Conservation (phyloP, 1,284 basidiomycete species). For the Cerrena zonata region DNA sequence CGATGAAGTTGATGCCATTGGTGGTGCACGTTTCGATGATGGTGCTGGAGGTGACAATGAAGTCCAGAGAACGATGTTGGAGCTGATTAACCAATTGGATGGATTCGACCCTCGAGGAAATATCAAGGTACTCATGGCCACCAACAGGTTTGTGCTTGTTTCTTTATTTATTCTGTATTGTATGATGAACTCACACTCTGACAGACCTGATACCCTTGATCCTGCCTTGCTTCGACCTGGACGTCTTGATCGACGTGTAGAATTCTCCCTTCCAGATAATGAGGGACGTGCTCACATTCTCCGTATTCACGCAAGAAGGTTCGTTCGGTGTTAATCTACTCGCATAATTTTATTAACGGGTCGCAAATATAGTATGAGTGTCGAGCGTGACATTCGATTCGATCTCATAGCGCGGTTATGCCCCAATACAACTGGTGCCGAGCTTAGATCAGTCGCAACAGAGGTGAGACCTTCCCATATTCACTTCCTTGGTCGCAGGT, state of each 20-base stretch:
- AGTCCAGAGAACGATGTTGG: constrained; percentile 99
- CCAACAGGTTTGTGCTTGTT: constrained; percentile 84
- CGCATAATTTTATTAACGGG: too few relatives aligned
- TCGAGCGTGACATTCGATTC: constrained; percentile 94
- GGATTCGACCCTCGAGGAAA: constrained; percentile 98
- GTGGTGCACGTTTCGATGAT: constrained; percentile 98
- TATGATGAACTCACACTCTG: constrained; percentile 7
- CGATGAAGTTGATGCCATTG: constrained; percentile 96
- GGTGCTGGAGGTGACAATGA: constrained; percentile 99
- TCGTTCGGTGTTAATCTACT: too few relatives aligned
- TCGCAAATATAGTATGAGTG: constrained; percentile 76
- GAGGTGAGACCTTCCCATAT: constrained; percentile 52
- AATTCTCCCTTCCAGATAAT: constrained; percentile 92
- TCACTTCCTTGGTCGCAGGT: background rate
- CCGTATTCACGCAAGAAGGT: constrained; percentile 93
- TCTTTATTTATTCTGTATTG: background rate
- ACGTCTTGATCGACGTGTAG: constrained; percentile 91
- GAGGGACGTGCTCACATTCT: constrained; percentile 97
- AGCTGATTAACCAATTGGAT: constrained; percentile 97
- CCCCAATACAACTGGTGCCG: constrained; percentile 96
- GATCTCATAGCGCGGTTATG: constrained; percentile 95
- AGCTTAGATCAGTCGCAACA: constrained; percentile 92
- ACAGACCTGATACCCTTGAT: constrained; percentile 94
- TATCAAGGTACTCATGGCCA: constrained; percentile 99
- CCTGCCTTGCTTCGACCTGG: constrained; percentile 95